Evolutionary conservation across 2,329 filamentous ascomycete genomes (phyloP).

Genomic region (Microcera coccophila): DNA sequence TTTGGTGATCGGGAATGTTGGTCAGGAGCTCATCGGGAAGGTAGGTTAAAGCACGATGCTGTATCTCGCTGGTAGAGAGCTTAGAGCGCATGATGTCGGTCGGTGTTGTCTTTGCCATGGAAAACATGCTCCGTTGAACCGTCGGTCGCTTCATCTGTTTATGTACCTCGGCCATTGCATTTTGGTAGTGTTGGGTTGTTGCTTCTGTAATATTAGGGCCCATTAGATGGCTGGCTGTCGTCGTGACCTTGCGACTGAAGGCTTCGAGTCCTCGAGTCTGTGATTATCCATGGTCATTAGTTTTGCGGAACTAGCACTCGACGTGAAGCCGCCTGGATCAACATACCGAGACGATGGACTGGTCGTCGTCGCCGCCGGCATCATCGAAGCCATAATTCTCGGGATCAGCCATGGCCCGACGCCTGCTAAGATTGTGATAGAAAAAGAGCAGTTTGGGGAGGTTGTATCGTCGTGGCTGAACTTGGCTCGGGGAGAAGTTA

Average conservation of each 20-base stretch:
- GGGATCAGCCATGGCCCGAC: slow-evolving; percentile 39
- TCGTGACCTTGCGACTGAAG: slow-evolving; percentile 91
- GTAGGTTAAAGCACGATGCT: slow-evolving; percentile 84
- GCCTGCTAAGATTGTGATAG: slow-evolving; percentile 19
- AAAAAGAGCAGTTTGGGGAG: slow-evolving; percentile 15
- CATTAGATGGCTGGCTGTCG: slow-evolving; percentile 88
- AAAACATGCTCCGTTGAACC: slow-evolving; percentile 86
- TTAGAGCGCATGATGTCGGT: slow-evolving; percentile 89
- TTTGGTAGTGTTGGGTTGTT: slow-evolving; percentile 68
- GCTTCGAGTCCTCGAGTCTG: slow-evolving; percentile 86
- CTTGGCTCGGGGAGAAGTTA: slow-evolving; percentile 11
- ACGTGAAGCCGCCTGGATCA: slow-evolving; percentile 11
- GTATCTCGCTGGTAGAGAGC: slow-evolving; percentile 86
- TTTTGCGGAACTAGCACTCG: slow-evolving; percentile 12
- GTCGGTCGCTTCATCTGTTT: slow-evolving; percentile 80
- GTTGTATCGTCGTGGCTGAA: slow-evolving; percentile 7
- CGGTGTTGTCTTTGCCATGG: slow-evolving; percentile 86
- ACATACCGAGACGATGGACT: slow-evolving; percentile 44
- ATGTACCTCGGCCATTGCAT: slow-evolving; percentile 83
- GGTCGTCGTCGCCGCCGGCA: slow-evolving; percentile 44
- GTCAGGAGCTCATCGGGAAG: slow-evolving; percentile 84
- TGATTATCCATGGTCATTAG: slow-evolving; percentile 18
- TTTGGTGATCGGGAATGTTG: slow-evolving; percentile 84
- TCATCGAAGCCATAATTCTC: slow-evolving; percentile 47
- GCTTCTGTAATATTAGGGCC: slow-evolving; percentile 52